A percentile compares a stretch with the other conserved stretches of the same genome.
phyloP scores from a whole-genome alignment of 2,329 filamentous ascomycete species.

The Alternaria triticimaculans region DNA sequence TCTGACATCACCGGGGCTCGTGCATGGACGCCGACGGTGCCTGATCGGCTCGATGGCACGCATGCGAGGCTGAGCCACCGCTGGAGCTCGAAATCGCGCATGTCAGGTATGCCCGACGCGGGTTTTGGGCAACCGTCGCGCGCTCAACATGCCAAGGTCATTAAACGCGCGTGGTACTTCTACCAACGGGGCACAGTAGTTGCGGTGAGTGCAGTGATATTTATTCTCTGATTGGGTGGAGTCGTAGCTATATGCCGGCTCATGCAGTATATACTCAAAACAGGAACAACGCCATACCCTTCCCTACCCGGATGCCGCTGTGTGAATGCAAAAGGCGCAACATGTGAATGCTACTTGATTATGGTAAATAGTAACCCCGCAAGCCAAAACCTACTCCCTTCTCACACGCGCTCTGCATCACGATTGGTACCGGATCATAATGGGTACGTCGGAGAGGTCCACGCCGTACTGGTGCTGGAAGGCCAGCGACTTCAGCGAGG shows the following conservation, averaged over 20 bases:
- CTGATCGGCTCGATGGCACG: slow-evolving; percentile 11
- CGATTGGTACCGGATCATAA: slow-evolving; percentile 38
- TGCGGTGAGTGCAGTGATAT: slow-evolving; percentile 1
- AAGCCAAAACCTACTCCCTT: neutral
- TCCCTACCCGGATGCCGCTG: slow-evolving; percentile 14
- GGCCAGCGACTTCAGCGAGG: slow-evolving; percentile 39
- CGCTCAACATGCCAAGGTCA: neutral
- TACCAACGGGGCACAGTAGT: neutral
- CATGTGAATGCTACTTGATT: slow-evolving; percentile 1
- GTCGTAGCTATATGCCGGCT: neutral
- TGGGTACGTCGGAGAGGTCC: slow-evolving; percentile 44
- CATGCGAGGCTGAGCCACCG: slow-evolving; percentile 12
- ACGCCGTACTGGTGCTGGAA: slow-evolving; percentile 39
- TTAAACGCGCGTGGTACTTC: neutral
- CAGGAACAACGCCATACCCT: slow-evolving; percentile 13
- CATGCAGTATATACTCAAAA: slow-evolving; percentile 21
- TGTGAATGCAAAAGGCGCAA: slow-evolving; percentile 12
- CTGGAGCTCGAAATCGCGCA: slow-evolving; percentile 12
- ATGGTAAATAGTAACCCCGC: neutral
- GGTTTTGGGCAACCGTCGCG: neutral
- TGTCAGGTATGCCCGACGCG: neutral
- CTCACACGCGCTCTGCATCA: slow-evolving; percentile 31
- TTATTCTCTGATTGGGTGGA: slow-evolving; percentile 17
- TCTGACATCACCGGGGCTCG: slow-evolving; percentile 12
- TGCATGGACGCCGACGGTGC: slow-evolving; percentile 6